These are phyloP conservation scores for Gardenia jasminoides DNA, from an alignment of 257 asterid species.

Conservation along the genomic window DNA sequence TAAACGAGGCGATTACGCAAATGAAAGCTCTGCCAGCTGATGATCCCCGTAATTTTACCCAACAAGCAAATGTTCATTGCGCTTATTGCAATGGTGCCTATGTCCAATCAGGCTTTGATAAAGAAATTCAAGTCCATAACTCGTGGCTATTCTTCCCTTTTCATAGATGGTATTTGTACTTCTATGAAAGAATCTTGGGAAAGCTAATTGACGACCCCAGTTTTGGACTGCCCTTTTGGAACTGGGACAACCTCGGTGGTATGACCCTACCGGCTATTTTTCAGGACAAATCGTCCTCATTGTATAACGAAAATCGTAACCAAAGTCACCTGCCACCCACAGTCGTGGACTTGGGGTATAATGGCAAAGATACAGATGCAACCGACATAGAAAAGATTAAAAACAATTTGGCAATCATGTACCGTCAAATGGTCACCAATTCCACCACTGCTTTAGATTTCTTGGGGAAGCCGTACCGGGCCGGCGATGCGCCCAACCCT, in stretches of 20 bases:
- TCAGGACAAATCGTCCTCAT: not conserved
- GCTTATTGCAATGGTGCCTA: slow-evolving; percentile 37
- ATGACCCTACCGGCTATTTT: slow-evolving; percentile 26
- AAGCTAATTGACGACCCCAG: slow-evolving; percentile 23
- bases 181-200: slow-evolving; percentile 33
- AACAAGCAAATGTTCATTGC: slow-evolving; percentile 37
- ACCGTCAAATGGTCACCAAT: slow-evolving; percentile 25
- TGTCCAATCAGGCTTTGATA: not conserved
- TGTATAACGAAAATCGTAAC: slow-evolving; percentile 24
- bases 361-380: not conserved
- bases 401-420: slow-evolving; percentile 19
- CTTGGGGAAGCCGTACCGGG: slow-evolving; percentile 14
- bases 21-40: slow-evolving; percentile 24
- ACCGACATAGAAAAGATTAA: not conserved
- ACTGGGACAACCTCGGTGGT: slow-evolving; percentile 29
- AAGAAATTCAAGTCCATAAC: slow-evolving; percentile 22
- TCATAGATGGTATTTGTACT: slow-evolving; percentile 35
- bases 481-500: slow-evolving; percentile 8
- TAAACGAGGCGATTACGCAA: slow-evolving; percentile 15
- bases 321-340: slow-evolving; percentile 12
- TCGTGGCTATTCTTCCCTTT: slow-evolving; percentile 37
- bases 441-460: not conserved
- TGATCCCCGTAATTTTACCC: slow-evolving; percentile 27
- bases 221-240: slow-evolving; percentile 26
- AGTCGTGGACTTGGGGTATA: slow-evolving; percentile 6